These are phyloP conservation scores for Pneumocystis sp. DNA, from an alignment of 1,139 yeast genomes.

Conservation along the genomic window DNA sequence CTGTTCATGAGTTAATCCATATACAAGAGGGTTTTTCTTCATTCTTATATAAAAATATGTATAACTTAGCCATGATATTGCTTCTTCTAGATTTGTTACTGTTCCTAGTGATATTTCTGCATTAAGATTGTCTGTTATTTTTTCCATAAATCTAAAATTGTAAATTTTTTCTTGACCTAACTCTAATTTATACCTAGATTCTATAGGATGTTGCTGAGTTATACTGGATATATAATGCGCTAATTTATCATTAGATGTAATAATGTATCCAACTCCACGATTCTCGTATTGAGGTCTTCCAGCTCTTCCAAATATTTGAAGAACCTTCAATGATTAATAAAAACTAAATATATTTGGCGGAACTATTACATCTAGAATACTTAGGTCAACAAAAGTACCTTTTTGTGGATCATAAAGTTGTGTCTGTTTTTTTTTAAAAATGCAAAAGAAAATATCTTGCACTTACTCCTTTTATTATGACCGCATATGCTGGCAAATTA, in stretches of 20 bases:
- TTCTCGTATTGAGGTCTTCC: slow-evolving; percentile 96
- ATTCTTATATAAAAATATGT: slow-evolving; percentile 88
- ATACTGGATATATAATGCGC: slow-evolving; percentile 78
- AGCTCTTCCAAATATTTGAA: slow-evolving; percentile 97
- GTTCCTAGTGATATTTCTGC: slow-evolving; percentile 95
- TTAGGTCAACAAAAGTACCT: slow-evolving; percentile 87
- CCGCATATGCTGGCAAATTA: slow-evolving; percentile 94
- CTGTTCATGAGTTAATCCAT: slow-evolving; percentile 86
- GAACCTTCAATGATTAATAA: slow-evolving; percentile 24
- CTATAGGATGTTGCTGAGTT: slow-evolving; percentile 94
- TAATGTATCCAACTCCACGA: slow-evolving; percentile 80
- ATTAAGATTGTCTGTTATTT: slow-evolving; percentile 77
- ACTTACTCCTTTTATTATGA: slow-evolving; percentile 61
- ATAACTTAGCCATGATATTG: slow-evolving; percentile 90
- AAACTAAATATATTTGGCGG: not conserved
- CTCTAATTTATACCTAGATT: slow-evolving; percentile 31
- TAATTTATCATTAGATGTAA: slow-evolving; percentile 66
- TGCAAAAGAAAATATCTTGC: not conserved
- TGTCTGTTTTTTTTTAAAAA: slow-evolving; percentile 27
- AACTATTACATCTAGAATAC: slow-evolving; percentile 60
- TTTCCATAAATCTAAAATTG: slow-evolving; percentile 40
- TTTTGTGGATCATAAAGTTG: slow-evolving; percentile 88
- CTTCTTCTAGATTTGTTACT: slow-evolving; percentile 88
- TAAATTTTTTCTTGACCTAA: not conserved
- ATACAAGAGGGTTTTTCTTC: slow-evolving; percentile 85